phyloP scores from a whole-genome alignment of 345 rosid genomes.

The Adansonia digitata region DNA sequence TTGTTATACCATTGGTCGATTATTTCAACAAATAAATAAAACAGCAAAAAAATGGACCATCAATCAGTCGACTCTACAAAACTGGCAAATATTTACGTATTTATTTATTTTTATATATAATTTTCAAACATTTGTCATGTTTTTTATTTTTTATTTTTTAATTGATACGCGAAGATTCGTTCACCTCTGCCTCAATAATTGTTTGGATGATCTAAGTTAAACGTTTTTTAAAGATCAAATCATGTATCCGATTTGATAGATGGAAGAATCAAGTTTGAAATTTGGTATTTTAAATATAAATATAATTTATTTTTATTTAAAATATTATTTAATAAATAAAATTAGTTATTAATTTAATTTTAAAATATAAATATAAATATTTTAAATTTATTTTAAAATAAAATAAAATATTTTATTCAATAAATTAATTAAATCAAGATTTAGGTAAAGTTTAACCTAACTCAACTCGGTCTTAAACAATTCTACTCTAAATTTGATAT shows the following conservation, averaged over 20 bases:
- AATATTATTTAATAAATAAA: too few relatives aligned
- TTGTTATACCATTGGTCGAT: background rate
- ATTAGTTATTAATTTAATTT: too few relatives aligned
- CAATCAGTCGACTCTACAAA: too few relatives aligned
- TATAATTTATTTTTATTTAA: too few relatives aligned
- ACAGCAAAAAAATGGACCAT: background rate
- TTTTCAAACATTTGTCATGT: background rate
- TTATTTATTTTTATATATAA: background rate
- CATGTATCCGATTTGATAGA: background rate
- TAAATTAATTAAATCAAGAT: too few relatives aligned
- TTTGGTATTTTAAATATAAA: too few relatives aligned
- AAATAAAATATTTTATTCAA: too few relatives aligned
- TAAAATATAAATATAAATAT: too few relatives aligned
- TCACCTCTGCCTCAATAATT: background rate
- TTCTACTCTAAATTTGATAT: too few relatives aligned
- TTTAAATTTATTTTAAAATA: background rate
- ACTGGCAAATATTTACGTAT: background rate
- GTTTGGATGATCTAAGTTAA: background rate
- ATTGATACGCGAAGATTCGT: background rate
- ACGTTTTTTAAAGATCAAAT: background rate
- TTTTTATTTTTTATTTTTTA: background rate
- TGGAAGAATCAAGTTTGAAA: too few relatives aligned
- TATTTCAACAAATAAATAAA: background rate
- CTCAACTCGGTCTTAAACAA: too few relatives aligned
- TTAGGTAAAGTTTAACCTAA: too few relatives aligned